Base-by-base conservation (phyloP, 2,329 filamentous ascomycete species). In the Chrysoporthe cubensis region DNA sequence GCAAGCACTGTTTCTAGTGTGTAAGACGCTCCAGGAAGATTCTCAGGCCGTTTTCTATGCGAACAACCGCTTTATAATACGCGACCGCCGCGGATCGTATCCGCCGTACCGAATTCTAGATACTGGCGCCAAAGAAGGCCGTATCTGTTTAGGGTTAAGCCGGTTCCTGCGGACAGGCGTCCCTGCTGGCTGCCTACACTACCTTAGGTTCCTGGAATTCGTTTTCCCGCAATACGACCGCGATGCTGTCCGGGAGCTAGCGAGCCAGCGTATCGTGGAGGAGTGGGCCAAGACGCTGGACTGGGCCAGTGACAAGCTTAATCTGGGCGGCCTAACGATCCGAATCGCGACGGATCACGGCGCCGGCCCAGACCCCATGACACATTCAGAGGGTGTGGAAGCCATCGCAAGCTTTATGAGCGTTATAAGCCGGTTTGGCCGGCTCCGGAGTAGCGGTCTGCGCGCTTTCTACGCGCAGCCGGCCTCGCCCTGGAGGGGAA, bases 1-100 rank as follows among this genome's bases (percentile, higher is more conserved):
- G 3, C 13, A 40, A 3, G 50, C 65, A 18, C 62, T 71, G 7
- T 67, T 68, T 26, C 68, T 71, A 18, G 52, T 68, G 48, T 71
- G 70, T 43, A 59, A 63, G 13, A 37, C 64, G 18, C 66, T 71
- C 18, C 64, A 65, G 21, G 54, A 61, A 14, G 70, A 71, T 26
- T 57, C 66, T 14, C 70, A 68, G 50, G 14, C 34, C 5, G 58
- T 68, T 5, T 68, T 70, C 46, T 71, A 65, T 32, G 68, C 70
- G 1, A 16, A 34, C 1, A 68, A 68, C 40, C 56, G 56, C 6
- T 68, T 68, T 43, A 16, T 68, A 4, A 42, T 65, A 18, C 26
- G 34, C 11, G 46, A 68, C 11, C 18, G 26, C 8, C 3, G 42
- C 5, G 21, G 21, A 21, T 42, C 26, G 2, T 14, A 32, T 2